phyloP scores from a whole-genome alignment of 2,329 filamentous ascomycete genomes.

The Penicillium sp. region DNA sequence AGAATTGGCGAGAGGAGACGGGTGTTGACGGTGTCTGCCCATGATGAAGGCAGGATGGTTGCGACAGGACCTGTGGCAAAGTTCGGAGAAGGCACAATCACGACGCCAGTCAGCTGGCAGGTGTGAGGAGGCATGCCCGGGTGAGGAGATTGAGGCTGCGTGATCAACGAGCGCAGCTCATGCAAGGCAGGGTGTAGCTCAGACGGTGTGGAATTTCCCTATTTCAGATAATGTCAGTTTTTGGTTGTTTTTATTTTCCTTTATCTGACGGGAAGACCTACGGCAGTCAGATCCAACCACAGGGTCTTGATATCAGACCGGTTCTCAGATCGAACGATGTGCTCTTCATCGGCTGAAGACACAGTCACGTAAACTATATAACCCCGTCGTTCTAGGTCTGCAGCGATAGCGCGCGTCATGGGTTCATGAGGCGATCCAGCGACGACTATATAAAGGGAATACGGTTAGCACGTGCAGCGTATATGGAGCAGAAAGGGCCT shows the following conservation, averaged over 20 bases:
- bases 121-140: conserved; percentile 76
- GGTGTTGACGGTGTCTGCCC: conserved; percentile 89
- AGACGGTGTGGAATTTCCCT: conserved; percentile 65
- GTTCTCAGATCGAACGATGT: conserved; percentile 74
- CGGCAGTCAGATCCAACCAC: conserved; percentile 73
- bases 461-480: conserved; percentile 12
- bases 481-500: not conserved
- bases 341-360: conserved; percentile 82
- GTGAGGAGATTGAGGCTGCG: conserved; percentile 74
- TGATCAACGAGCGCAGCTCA: conserved; percentile 73
- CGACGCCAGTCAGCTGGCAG: conserved; percentile 75
- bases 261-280: conserved; percentile 22
- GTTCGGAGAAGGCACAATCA: conserved; percentile 78
- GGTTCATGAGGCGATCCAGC: conserved; percentile 86
- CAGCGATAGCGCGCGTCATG: conserved; percentile 77
- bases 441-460: conserved; percentile 67
- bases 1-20: conserved; percentile 89
- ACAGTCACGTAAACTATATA: conserved; percentile 94
- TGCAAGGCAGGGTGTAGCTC: conserved; percentile 66
- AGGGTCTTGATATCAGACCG: conserved; percentile 81
- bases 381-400: conserved; percentile 87
- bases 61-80: conserved; percentile 85
- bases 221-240: not conserved
- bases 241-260: not conserved
- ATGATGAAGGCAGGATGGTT: conserved; percentile 79